Conservation (phyloP, 129 eudicot species). For the Tagetes erecta region DNA sequence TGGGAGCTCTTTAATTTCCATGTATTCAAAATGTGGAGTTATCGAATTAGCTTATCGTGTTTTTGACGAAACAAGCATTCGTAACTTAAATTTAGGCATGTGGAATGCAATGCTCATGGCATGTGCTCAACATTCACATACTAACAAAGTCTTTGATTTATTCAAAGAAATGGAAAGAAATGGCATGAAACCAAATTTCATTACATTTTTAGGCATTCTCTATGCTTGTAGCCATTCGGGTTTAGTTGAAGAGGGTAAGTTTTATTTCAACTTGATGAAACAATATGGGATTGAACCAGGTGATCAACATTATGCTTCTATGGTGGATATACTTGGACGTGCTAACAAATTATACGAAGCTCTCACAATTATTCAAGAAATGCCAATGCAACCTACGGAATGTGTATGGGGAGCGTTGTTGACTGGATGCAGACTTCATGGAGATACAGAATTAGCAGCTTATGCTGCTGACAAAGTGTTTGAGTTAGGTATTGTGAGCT, state of each 20-base stretch:
- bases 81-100: slow-evolving; percentile 74
- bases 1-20: slow-evolving; percentile 76
- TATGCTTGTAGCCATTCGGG: slow-evolving; percentile 96
- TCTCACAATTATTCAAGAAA: slow-evolving; percentile 44
- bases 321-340: slow-evolving; percentile 83
- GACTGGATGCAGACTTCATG: slow-evolving; percentile 82
- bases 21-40: slow-evolving; percentile 87
- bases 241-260: slow-evolving; percentile 65
- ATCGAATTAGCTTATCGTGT: slow-evolving; percentile 62
- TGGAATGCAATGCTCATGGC: slow-evolving; percentile 92
- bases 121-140: slow-evolving; percentile 85
- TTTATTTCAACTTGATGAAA: slow-evolving; percentile 69
- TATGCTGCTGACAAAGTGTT: slow-evolving; percentile 84
- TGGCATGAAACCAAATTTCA: slow-evolving; percentile 73
- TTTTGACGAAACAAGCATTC: slow-evolving; percentile 51
- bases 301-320: slow-evolving; percentile 75
- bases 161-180: slow-evolving; percentile 47
- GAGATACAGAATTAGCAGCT: slow-evolving; percentile 68
- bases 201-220: slow-evolving; percentile 69
- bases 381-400: slow-evolving; percentile 82
- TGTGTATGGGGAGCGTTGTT: slow-evolving; percentile 89
- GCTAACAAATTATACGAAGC: slow-evolving; percentile 88
- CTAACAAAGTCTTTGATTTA: slow-evolving; percentile 52
- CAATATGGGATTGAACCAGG: slow-evolving; percentile 61
- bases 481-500: slow-evolving; percentile 60